Evolutionary conservation across 2,329 filamentous ascomycete species (phyloP).

Genomic region (Coleophoma crateriformis): DNA sequence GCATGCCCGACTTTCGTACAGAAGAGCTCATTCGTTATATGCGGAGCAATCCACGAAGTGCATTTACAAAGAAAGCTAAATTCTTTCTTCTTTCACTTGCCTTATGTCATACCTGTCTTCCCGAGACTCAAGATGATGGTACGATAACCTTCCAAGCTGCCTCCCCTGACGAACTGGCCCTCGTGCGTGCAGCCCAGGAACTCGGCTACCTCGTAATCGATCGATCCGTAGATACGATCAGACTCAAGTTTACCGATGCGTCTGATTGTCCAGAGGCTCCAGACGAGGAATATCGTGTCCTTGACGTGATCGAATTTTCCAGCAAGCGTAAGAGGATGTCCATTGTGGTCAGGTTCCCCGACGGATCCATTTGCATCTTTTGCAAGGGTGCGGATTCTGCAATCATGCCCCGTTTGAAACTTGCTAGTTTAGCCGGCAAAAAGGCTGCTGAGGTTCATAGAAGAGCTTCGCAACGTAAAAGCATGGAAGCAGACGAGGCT

Average conservation of each 20-base stretch:
- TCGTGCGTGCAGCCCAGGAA: constrained; percentile 80
- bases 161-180: constrained; percentile 83
- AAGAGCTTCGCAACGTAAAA: constrained; percentile 53
- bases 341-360: constrained; percentile 76
- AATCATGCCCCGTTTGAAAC: constrained; percentile 70
- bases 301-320: constrained; percentile 88
- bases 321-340: constrained; percentile 90
- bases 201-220: constrained; percentile 75
- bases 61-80: constrained; percentile 72
- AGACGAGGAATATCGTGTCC: constrained; percentile 64
- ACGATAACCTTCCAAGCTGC: constrained; percentile 79
- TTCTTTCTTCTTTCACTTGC: constrained; percentile 82
- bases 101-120: constrained; percentile 85
- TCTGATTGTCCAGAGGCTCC: constrained; percentile 14
- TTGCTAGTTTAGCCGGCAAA: constrained; percentile 68
- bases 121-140: constrained; percentile 66
- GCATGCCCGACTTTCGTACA: constrained; percentile 57
- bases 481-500: constrained; percentile 52
- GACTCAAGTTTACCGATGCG: constrained; percentile 30
- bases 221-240: constrained; percentile 65
- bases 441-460: constrained; percentile 58
- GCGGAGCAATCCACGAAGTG: constrained; percentile 64
- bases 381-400: constrained; percentile 89
- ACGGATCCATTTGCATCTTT: constrained; percentile 74
- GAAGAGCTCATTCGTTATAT: constrained; percentile 75